A percentile compares a stretch with the other conserved stretches of the same genome.
Evolutionary conservation across 768 basidiomycete genomes (phyloP).

Genomic region (Lentinula sp.): DNA sequence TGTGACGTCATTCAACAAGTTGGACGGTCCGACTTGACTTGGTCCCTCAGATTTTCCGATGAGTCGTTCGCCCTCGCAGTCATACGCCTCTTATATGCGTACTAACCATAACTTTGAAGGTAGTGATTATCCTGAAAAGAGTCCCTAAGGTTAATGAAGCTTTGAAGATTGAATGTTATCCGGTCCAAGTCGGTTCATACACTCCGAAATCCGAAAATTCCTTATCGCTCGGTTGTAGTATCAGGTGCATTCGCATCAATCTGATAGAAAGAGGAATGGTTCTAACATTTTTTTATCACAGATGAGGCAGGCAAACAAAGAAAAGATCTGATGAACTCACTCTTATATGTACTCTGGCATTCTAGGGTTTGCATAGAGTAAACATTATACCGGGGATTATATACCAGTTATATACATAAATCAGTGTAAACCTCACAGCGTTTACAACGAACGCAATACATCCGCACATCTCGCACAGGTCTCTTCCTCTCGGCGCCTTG

Average conservation of each 20-base stretch:
- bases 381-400: no score
- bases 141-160: background rate
- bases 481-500: conserved; percentile 38
- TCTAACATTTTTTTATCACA: no score
- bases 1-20: background rate
- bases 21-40: background rate
- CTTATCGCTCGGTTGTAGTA: background rate
- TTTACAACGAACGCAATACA: background rate
- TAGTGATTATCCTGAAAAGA: background rate
- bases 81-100: background rate
- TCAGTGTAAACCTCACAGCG: no score
- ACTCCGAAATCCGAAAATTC: background rate
- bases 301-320: no score
- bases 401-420: no score
- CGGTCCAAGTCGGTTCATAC: background rate
- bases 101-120: background rate
- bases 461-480: conserved; percentile 62
- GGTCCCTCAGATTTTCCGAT: background rate
- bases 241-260: no score
- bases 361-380: no score
- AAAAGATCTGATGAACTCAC: no score
- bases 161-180: background rate
- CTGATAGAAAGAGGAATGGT: no score
- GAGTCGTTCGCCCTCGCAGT: no score
- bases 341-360: no score